Percentiles rank a stretch among this genome's conserved stretches.
Evolutionary conservation across 305 asterid genomes (phyloP).

Genomic region (Solanum hybrid): DNA sequence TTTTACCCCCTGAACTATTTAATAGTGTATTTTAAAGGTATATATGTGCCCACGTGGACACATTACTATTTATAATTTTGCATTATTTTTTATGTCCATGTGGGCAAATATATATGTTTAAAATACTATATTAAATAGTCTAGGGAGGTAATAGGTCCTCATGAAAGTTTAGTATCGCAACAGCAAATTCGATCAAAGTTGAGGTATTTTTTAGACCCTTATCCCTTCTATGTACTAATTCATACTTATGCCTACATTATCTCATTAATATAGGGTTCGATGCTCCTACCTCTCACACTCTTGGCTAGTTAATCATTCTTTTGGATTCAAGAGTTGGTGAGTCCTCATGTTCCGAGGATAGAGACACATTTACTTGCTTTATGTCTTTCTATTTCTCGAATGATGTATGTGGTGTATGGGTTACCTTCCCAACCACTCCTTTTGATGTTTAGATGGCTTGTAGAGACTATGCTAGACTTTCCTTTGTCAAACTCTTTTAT

Average conservation of each 20-base stretch:
- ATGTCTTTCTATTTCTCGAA: too few species aligned
- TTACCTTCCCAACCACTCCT: neutral
- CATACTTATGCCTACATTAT: neutral
- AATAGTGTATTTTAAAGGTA: too few species aligned
- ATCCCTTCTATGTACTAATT: neutral
- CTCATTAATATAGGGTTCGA: neutral
- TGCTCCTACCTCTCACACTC: neutral
- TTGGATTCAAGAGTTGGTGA: neutral
- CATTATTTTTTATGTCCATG: too few species aligned
- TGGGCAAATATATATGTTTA: too few species aligned
- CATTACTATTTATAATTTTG: too few species aligned
- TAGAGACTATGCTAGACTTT: neutral
- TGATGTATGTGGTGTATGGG: neutral
- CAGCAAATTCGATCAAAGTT: too few species aligned
- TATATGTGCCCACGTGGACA: too few species aligned
- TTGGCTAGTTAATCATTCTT: neutral
- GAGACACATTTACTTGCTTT: neutral
- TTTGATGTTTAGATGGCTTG: neutral
- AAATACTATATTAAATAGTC: too few species aligned
- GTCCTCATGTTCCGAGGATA: neutral
- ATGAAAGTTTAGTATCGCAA: too few species aligned
- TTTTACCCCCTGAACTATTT: too few species aligned
- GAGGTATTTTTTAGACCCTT: too few species aligned
- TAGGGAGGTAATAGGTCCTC: too few species aligned
- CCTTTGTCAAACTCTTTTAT: neutral